Evolutionary conservation across 441 rosid genomes (phyloP).

Genomic region (Erodium moschatum): DNA sequence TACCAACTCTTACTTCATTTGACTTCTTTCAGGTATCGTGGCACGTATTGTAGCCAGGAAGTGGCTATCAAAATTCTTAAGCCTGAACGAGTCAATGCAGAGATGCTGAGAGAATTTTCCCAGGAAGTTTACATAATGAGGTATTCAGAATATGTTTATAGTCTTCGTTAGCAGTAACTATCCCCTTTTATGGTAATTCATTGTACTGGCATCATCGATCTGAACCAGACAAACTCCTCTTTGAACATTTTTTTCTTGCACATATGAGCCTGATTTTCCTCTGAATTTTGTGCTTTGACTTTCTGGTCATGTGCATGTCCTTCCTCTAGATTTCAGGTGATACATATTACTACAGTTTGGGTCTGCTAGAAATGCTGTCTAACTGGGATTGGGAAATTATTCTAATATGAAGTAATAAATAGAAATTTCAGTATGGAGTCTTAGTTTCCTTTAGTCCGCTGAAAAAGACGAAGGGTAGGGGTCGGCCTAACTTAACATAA

Average conservation of each 20-base stretch:
- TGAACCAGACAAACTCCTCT: not conserved
- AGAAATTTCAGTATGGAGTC: not conserved
- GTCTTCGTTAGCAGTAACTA: not conserved
- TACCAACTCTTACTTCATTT: slow-evolving; percentile 13
- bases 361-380: not conserved
- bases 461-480: not conserved
- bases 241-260: not conserved
- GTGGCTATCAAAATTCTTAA: slow-evolving; percentile 85
- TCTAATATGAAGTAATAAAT: not conserved
- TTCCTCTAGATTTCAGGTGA: not conserved
- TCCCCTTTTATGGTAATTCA: not conserved
- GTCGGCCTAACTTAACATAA: not conserved
- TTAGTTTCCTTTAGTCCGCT: not conserved
- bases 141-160: slow-evolving; percentile 33
- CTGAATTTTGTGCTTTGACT: slow-evolving; percentile 1
- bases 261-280: not conserved
- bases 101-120: slow-evolving; percentile 73
- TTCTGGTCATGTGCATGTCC: not conserved
- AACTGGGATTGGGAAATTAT: not conserved
- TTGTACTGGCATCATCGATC: not conserved
- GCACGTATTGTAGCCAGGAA: slow-evolving; percentile 86
- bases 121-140: slow-evolving; percentile 96
- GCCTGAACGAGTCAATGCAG: slow-evolving; percentile 64
- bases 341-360: not conserved
- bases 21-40: slow-evolving; percentile 51